Base-by-base conservation (phyloP, 352 stramenopile species). In the Pythium oligandrum region DNA sequence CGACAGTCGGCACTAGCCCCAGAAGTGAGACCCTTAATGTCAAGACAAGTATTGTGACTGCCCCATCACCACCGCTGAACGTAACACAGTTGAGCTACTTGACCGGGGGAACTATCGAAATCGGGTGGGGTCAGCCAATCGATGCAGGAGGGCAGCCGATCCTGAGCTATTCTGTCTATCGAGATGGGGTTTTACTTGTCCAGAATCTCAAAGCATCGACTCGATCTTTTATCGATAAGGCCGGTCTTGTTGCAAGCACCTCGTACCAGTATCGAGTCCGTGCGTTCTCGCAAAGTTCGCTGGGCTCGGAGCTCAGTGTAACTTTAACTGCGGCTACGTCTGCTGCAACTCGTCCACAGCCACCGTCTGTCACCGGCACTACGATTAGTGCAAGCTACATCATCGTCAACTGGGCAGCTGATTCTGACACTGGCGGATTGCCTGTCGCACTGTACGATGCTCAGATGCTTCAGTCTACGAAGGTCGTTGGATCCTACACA, bases 81-180 rank as follows among this genome's bases (percentile, higher is more conserved):
- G 48, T 87, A 12, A 57, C 38, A 0, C 74, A 84, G 35, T 47
- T 79, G 4, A 6, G 12, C 0, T 81, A 75, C 32, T 63, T 62
- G 4, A 84, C 75, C 32, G 79, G 79, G 31, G 79, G 79, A 3
- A 60, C 75, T 1, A 69, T 90, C n/a, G 49, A 71, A 38, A 73
- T 88, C 32, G 71, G 63, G 4, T 90, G 79, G 79, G 61, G 76
- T 35, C 66, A 59, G 2, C 72, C 75, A 0, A 36, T 81, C n/a
- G 79, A 90, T 36, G 68, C 68, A 2, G 79, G 79, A 4, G 79
- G 79, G 0, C 66, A 80, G 12, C 61, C 71, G 0, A 64, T 90
- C 4, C 53, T 34, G 9, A 57, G 57, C 2, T 90, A 84, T 40
- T 72, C 60, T 56, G 47, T 90, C 0, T 88, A 86, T 53, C 73